Evolutionary conservation across 345 rosid genomes (phyloP), one percentile per base, ranked within the genome.

Genomic region (Noccaea caerulescens): DNA sequence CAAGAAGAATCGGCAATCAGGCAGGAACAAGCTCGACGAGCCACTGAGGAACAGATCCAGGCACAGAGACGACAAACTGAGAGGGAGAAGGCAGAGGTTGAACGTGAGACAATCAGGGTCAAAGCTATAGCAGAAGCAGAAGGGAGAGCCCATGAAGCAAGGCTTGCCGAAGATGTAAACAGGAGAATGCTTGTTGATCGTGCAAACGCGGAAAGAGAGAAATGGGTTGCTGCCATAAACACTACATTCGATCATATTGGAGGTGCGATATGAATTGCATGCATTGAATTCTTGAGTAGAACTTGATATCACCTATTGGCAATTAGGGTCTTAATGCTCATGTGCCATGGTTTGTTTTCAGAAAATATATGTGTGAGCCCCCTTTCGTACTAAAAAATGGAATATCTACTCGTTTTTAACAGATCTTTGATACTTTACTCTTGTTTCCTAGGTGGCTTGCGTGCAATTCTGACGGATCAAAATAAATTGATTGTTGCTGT

Each of bases 71-170:
- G 92, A 39, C 98, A 87, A 75, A 92, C 99, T 6, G 96, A 94
- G 87, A 88, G 93, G 83, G 98, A 92, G 80, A 94, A 88, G 75
- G 99, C 98, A 76, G 97, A 94, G 81, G 82, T 94, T 13, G 97
- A 94, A 72, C 94, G 98, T 58, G 98, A 94, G 83, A 94, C 99
- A 60, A 92, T 94, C 73, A 81, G 86, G 65, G 96, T 92, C 73
- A 86, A 84, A 84, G 90, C 97, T 58, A 86, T 94, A 80, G 98
- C 99, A 32, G 98, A 94, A 79, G 99, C 97, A 18, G 98, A 91
- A 84, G 99, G 97, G 72, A 87, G 99, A 80, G 98, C 97, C 56
- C 98, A 92, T 76, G 99, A 94, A 72, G 96, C 93, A 51, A 94
- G 90, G 84, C 87, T 94, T 61, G 88, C 97, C 71, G 99, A 94